phyloP scores from a whole-genome alignment of 306 rosid species.

The Trichosanthes cucumerina region DNA sequence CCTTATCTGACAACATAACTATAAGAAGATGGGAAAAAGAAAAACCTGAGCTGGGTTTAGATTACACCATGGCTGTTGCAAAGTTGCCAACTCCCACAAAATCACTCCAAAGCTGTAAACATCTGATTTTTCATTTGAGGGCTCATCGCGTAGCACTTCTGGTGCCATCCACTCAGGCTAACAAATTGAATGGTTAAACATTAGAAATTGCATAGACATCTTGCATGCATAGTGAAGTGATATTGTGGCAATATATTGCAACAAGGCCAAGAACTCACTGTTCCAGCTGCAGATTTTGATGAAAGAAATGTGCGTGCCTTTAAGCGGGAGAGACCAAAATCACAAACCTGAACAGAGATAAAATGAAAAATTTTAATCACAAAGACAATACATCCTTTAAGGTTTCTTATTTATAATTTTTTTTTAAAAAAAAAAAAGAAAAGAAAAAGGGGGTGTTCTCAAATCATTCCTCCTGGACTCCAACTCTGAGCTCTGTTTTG shows the following conservation, averaged over 20 bases:
- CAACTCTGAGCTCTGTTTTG: not conserved
- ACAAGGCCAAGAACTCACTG: constrained; percentile 48
- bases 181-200: constrained; percentile 15
- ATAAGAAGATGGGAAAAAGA: constrained; percentile 19
- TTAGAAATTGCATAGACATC: not conserved
- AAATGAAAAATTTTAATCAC: not conserved
- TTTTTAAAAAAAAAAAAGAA: not conserved
- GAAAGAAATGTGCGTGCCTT: constrained; percentile 97
- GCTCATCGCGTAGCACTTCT: constrained; percentile 99
- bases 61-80: constrained; percentile 93
- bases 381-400: not conserved
- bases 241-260: not conserved
- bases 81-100: constrained; percentile 84
- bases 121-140: constrained; percentile 93
- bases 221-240: not conserved
- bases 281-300: constrained; percentile 97
- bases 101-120: constrained; percentile 94
- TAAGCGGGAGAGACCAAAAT: constrained; percentile 94
- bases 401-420: not conserved
- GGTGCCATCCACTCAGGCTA: constrained; percentile 99
- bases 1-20: not conserved
- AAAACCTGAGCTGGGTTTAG: constrained; percentile 93
- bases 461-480: not conserved
- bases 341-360: constrained; percentile 55
- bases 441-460: not conserved